Evolutionary conservation across 305 asterid genomes (phyloP).

Genomic region (Solanum chacoense): DNA sequence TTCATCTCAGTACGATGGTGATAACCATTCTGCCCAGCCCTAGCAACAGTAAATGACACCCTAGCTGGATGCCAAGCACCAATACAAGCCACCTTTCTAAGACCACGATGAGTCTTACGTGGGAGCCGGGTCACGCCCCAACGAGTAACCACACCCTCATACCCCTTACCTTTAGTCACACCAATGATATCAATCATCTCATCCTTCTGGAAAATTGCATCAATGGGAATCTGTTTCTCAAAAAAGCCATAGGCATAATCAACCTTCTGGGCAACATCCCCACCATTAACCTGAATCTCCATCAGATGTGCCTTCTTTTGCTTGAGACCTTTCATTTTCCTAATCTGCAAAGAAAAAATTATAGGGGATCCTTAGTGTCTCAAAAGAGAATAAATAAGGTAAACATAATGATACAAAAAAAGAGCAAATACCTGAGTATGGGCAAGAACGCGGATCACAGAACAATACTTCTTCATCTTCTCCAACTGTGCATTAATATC

Average conservation of each 20-base stretch:
- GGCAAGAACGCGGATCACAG: slow-evolving; percentile 60
- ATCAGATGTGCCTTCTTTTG: slow-evolving; percentile 84
- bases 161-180: slow-evolving; percentile 76
- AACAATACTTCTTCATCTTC: slow-evolving; percentile 63
- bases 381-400: neutral
- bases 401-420: neutral
- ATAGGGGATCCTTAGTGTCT: neutral
- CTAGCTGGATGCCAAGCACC: slow-evolving; percentile 92
- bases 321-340: slow-evolving; percentile 76
- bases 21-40: slow-evolving; percentile 89
- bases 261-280: slow-evolving; percentile 62
- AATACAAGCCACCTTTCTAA: slow-evolving; percentile 86
- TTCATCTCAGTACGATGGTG: slow-evolving; percentile 85
- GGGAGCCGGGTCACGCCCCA: slow-evolving; percentile 93
- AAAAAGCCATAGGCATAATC: slow-evolving; percentile 74
- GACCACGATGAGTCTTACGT: slow-evolving; percentile 79
- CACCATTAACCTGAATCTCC: slow-evolving; percentile 82
- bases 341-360: slow-evolving; percentile 27
- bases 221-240: slow-evolving; percentile 69
- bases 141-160: slow-evolving; percentile 81
- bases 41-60: slow-evolving; percentile 74
- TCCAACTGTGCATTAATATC: slow-evolving; percentile 51
- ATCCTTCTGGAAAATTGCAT: slow-evolving; percentile 76
- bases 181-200: slow-evolving; percentile 82
- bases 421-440: slow-evolving; percentile 51